A percentile compares a stretch with the other conserved stretches of the same genome.
phyloP scores from a whole-genome alignment of 441 rosid species.

The Pelargonium australe region DNA sequence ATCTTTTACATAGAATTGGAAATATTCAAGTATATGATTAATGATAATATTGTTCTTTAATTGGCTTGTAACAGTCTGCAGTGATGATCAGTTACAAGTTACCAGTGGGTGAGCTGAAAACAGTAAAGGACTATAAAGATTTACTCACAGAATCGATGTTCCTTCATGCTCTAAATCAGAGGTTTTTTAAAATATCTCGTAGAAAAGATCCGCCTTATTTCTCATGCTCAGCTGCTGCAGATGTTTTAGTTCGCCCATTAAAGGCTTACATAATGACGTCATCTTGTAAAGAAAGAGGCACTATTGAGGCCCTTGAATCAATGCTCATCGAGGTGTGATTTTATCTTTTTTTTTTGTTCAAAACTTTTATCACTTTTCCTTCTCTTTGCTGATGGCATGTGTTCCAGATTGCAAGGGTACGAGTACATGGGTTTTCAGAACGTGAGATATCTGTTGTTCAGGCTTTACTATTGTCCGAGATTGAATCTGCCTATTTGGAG shows the following conservation, averaged over 20 bases:
- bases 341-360: conserved; percentile 15
- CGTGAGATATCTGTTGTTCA: conserved; percentile 79
- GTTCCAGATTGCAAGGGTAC: conserved; percentile 78
- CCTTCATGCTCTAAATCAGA: conserved; percentile 81
- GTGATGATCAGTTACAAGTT: conserved; percentile 93
- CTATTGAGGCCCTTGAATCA: conserved; percentile 72
- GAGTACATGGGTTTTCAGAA: conserved; percentile 87
- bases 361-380: conserved; percentile 11
- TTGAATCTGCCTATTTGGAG: conserved; percentile 92
- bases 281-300: conserved; percentile 80
- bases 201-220: conserved; percentile 79
- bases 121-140: conserved; percentile 71
- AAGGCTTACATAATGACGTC: conserved; percentile 86
- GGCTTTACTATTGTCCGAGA: conserved; percentile 80
- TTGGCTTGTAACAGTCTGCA: conserved; percentile 58
- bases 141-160: conserved; percentile 88
- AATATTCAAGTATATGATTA: conserved; percentile 9
- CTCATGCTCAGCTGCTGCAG: conserved; percentile 86
- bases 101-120: conserved; percentile 66
- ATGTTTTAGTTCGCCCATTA: conserved; percentile 66
- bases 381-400: conserved; percentile 20
- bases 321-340: conserved; percentile 72
- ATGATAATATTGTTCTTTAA: conserved; percentile 18
- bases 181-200: conserved; percentile 84
- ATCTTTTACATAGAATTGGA: conserved; percentile 8